phyloP scores from a whole-genome alignment of 805 yeast species.

The Starmerella floricola region DNA sequence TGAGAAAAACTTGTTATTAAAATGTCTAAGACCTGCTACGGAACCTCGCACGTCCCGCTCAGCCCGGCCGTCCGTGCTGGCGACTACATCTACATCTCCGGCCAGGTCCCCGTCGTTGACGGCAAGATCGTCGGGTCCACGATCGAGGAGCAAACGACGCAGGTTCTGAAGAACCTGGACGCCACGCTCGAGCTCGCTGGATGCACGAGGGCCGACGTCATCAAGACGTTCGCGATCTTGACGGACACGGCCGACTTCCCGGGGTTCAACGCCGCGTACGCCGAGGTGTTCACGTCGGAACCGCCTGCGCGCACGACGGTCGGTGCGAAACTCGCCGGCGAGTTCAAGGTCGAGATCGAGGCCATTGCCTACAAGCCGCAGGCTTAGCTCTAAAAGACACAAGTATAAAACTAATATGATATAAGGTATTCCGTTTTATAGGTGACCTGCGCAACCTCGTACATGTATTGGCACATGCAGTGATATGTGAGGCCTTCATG shows the following conservation, averaged over 20 bases:
- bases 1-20: no score
- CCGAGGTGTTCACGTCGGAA: slow-evolving; percentile 11
- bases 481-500: no score
- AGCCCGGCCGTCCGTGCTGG: slow-evolving; percentile 20
- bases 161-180: slow-evolving; percentile 12
- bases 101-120: slow-evolving; percentile 17
- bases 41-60: slow-evolving; percentile 13
- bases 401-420: no score
- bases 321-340: slow-evolving; percentile 14
- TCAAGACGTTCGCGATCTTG: slow-evolving; percentile 13
- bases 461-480: no score
- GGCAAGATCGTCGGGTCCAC: slow-evolving; percentile 16
- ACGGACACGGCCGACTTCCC: slow-evolving; percentile 13
- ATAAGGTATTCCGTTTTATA: no score
- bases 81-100: slow-evolving; percentile 15
- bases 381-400: neutral
- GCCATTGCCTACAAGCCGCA: slow-evolving; percentile 18
- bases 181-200: slow-evolving; percentile 14
- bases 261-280: slow-evolving; percentile 16
- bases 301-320: slow-evolving; percentile 20
- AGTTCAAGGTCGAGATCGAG: slow-evolving; percentile 17
- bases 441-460: no score
- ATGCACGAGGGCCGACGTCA: slow-evolving; percentile 11
- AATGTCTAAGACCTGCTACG: slow-evolving; percentile 15
- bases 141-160: slow-evolving; percentile 15